phyloP scores from a whole-genome alignment of 2,329 filamentous ascomycete genomes.

The Fusarium sulawesiense region DNA sequence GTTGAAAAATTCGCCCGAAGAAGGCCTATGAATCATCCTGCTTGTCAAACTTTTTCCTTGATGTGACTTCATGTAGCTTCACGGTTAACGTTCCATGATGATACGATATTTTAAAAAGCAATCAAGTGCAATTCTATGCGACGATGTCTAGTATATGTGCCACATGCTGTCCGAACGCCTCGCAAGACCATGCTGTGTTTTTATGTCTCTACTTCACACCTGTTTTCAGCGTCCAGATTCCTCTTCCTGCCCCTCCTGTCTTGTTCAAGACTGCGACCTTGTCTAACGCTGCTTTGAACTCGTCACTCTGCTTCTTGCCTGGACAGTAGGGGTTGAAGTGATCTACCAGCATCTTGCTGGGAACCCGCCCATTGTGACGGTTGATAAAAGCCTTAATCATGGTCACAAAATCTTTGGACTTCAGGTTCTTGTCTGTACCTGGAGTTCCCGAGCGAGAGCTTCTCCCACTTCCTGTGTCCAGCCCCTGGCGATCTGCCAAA shows the following conservation, averaged over 20 bases:
- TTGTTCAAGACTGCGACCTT: conserved; percentile 78
- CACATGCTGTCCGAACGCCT: conserved; percentile 27
- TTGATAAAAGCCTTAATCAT: conserved; percentile 84
- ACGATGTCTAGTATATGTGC: conserved; percentile 12
- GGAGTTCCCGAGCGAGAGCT: conserved; percentile 62
- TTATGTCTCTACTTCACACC: conserved; percentile 9
- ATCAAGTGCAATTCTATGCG: not conserved
- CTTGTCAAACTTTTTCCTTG: conserved; percentile 45
- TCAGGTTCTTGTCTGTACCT: conserved; percentile 54
- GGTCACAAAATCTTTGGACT: conserved; percentile 71
- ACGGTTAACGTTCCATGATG: conserved; percentile 26
- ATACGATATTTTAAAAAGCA: conserved; percentile 12
- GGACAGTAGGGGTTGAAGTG: conserved; percentile 86
- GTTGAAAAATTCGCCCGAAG: conserved; percentile 58
- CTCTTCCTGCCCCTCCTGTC: conserved; percentile 62
- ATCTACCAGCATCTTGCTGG: conserved; percentile 87
- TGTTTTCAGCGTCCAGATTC: conserved; percentile 64
- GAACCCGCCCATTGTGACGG: conserved; percentile 80
- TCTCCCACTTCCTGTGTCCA: conserved; percentile 55
- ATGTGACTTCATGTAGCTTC: conserved; percentile 33
- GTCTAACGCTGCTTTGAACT: conserved; percentile 86
- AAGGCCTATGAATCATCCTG: conserved; percentile 56
- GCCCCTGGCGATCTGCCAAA: conserved; percentile 67
- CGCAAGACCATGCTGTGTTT: conserved; percentile 12
- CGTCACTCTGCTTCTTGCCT: conserved; percentile 72